Base-by-base conservation (phyloP, 805 yeast species). In the Ascoidea rubescens region DNA sequence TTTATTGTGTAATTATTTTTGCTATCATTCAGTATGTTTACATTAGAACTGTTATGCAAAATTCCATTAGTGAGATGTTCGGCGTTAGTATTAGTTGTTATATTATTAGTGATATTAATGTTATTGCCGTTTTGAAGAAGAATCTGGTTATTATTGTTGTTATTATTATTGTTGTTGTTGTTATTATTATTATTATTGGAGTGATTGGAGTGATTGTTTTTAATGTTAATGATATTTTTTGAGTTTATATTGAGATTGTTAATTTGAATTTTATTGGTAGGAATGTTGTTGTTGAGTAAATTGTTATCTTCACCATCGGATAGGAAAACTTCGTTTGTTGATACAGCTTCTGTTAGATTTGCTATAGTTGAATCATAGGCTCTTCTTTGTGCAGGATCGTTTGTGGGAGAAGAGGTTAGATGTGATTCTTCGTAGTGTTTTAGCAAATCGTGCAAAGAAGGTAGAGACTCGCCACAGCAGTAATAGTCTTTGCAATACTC, bases 391-490 rank as follows among this genome's bases (percentile, higher is more conserved):
- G 67, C 57, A 64, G 67, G 59, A 52, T 55, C 53, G 59, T 59
- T 42, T 63, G 61, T 31, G 62, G 82, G 79, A 31, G 78, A 71
- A 31, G 80, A 74, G 5, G 79, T 67, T 53, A 93, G 90, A 68
- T 93, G 99, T 48, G 93, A 88, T 67, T 93, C 98, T 65, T 93
- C 99, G 65, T 93, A 93, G 66, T 93, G 99, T 60, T 93, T 80
- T 56, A 93, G 73, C 55, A 93, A 72, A 65, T 93, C 99, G 66
- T 93, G 99, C 57, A 93, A 71, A 10, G 96, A 90, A 37, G 98
- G 98, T 55, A 93, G 74, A 47, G 84, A 71, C 63, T 86, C 84
- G 32, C 98, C 99, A 70, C 99, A 93, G 69, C 99, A 93, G 50
- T 88, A 80, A 68, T 93, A 93, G 70, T 93, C 99, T 66, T 86